phyloP scores from a whole-genome alignment of 2,329 filamentous ascomycete genomes.

The Colletotrichum melonis region DNA sequence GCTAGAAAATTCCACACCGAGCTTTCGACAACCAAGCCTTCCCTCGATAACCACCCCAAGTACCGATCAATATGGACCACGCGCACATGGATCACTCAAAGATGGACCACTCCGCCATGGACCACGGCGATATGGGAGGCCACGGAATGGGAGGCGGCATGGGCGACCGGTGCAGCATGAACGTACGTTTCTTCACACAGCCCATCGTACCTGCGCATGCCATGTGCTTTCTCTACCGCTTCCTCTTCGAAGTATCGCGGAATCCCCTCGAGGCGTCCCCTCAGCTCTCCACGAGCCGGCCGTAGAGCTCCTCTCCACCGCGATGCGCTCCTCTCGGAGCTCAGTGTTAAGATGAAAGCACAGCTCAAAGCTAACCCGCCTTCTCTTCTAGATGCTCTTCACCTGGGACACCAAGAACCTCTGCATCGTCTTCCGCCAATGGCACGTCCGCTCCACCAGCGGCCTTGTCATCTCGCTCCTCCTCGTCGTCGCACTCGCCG shows the following conservation, averaged over 20 bases:
- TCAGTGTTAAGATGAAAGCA: not conserved
- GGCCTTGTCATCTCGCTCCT: constrained; percentile 86
- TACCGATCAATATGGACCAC: constrained; percentile 1
- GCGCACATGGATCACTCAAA: constrained; percentile 54
- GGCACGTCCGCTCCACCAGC: constrained; percentile 82
- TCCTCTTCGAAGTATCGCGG: not conserved
- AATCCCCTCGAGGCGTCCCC: not conserved
- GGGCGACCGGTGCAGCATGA: constrained; percentile 86
- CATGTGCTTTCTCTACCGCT: not conserved
- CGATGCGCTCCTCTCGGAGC: not conserved
- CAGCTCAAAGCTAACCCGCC: constrained; percentile 32
- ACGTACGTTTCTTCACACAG: constrained; percentile 65
- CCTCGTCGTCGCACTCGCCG: constrained; percentile 83
- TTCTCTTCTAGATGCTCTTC: constrained; percentile 86
- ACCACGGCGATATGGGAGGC: constrained; percentile 57
- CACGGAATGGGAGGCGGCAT: constrained; percentile 69
- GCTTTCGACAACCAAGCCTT: not conserved
- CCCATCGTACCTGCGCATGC: not conserved
- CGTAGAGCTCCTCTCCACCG: not conserved
- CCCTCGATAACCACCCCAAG: not conserved
- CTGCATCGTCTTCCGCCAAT: constrained; percentile 94
- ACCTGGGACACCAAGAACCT: constrained; percentile 95
- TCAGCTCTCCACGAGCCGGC: not conserved
- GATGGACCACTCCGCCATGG: constrained; percentile 59
- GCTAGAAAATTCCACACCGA: not conserved